Conservation (phyloP, 768 basidiomycete species). For the Leccinum uliginosum region DNA sequence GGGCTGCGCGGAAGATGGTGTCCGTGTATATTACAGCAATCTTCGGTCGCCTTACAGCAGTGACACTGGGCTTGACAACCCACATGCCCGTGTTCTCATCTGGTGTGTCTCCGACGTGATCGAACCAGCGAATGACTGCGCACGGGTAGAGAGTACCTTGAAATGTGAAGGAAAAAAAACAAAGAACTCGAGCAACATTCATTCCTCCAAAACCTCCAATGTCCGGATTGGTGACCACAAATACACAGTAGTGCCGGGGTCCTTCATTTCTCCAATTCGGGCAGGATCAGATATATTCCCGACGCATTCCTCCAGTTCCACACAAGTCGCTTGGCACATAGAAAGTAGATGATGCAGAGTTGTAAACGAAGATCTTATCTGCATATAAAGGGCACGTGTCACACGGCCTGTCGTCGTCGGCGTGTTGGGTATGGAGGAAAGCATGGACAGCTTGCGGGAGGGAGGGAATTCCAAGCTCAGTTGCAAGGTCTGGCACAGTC, state of each 20-base stretch:
- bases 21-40: background rate
- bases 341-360: too few species aligned
- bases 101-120: background rate
- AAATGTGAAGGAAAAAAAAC: background rate
- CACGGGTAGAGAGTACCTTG: background rate
- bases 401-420: too few species aligned
- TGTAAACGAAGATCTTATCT: too few species aligned
- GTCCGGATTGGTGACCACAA: too few species aligned
- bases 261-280: too few species aligned
- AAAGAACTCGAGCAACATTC: too few species aligned
- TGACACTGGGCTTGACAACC: background rate
- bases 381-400: too few species aligned
- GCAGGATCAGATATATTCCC: too few species aligned
- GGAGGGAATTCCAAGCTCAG: background rate
- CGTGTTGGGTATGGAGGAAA: background rate
- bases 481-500: background rate
- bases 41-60: background rate
- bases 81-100: background rate
- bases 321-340: too few species aligned
- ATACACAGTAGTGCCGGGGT: too few species aligned
- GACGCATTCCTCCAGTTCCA: too few species aligned
- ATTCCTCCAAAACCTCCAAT: too few species aligned
- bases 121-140: background rate
- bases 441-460: background rate
- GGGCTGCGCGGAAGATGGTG: background rate